A percentile compares a stretch with the other conserved stretches of the same genome.
Evolutionary conservation across 768 basidiomycete species (phyloP).

Genomic region (Boletus patriciae): DNA sequence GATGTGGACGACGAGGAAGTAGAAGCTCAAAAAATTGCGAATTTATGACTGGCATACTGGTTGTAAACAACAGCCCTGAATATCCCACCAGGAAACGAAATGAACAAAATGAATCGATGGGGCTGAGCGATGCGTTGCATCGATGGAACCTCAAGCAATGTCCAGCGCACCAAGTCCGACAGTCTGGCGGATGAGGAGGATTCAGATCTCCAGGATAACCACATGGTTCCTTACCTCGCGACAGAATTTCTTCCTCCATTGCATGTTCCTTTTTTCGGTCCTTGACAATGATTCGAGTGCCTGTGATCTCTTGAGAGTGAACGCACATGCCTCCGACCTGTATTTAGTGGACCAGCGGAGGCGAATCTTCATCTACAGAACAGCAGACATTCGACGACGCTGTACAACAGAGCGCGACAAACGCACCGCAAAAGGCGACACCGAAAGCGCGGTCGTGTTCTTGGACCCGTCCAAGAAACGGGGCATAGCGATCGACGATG

Average conservation of each 20-base stretch:
- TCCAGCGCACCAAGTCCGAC: conserved; percentile 18
- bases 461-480: conserved; percentile 5
- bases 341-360: conserved; percentile 49
- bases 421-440: conserved; percentile 22
- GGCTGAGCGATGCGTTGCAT: background rate
- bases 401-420: background rate
- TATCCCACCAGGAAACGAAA: background rate
- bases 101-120: background rate
- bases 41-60: conserved; percentile 5
- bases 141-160: conserved; percentile 7
- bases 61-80: background rate
- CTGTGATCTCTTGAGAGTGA: conserved; percentile 41
- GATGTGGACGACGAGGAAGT: conserved; percentile 64
- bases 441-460: conserved; percentile 12
- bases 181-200: conserved; percentile 10
- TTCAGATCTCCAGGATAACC: background rate
- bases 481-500: conserved; percentile 21
- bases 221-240: conserved; percentile 36
- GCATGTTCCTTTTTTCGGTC: conserved; percentile 42
- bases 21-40: conserved; percentile 30
- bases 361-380: conserved; percentile 39
- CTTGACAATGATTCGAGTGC: conserved; percentile 35
- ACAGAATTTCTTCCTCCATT: conserved; percentile 61
- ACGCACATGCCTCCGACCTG: conserved; percentile 54
- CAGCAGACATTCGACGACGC: background rate